phyloP scores from a whole-genome alignment of 2,329 filamentous ascomycete genomes.

The Penicillium freii region DNA sequence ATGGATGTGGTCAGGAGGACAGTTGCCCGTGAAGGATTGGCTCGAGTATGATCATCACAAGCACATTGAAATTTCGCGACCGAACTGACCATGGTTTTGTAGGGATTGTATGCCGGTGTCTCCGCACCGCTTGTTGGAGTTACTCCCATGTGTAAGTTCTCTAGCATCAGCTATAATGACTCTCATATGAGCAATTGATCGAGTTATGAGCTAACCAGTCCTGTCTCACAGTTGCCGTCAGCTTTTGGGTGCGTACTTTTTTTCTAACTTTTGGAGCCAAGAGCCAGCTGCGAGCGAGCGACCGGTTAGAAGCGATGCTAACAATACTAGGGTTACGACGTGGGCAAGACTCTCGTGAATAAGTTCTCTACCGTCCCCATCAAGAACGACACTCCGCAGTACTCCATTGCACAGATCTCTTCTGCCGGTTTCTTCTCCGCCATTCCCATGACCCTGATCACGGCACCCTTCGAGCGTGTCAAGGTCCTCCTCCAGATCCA shows the following conservation, averaged over 20 bases:
- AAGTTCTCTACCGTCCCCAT: constrained; percentile 61
- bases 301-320: constrained; percentile 13
- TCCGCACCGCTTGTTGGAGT: constrained; percentile 92
- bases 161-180: neutral
- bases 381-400: constrained; percentile 61
- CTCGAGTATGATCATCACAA: constrained; percentile 44
- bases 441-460: constrained; percentile 95
- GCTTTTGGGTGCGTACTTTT: constrained; percentile 57
- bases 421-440: constrained; percentile 96
- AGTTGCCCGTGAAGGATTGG: constrained; percentile 78
- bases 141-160: constrained; percentile 91
- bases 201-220: constrained; percentile 1
- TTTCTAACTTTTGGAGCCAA: neutral
- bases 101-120: constrained; percentile 94
- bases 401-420: constrained; percentile 82
- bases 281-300: neutral
- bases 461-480: constrained; percentile 97
- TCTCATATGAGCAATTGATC: neutral
- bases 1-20: constrained; percentile 90
- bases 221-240: constrained; percentile 58
- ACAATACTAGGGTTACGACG: constrained; percentile 78
- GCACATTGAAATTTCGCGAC: constrained; percentile 6
- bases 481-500: constrained; percentile 98
- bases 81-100: constrained; percentile 2
- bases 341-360: constrained; percentile 85